phyloP scores from a whole-genome alignment of 1,284 basidiomycete species.

The Fereydounia khargensis region DNA sequence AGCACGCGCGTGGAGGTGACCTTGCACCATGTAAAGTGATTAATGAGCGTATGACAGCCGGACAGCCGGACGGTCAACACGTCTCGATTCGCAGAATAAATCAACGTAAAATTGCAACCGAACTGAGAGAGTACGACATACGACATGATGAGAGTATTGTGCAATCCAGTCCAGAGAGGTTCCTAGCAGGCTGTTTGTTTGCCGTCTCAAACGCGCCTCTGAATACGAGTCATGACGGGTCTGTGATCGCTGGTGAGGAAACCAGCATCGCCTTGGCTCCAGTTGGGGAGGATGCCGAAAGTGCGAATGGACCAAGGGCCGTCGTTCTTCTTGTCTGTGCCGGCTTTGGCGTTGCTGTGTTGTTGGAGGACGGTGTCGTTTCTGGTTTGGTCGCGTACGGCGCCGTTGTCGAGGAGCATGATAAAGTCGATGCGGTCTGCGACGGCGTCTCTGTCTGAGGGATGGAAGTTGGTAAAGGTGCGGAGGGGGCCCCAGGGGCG shows the following conservation, averaged over 20 bases:
- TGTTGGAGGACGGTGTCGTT: slow-evolving; percentile 3
- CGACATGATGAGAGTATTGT: no score
- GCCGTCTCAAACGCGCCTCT: no score
- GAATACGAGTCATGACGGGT: slow-evolving; percentile 23
- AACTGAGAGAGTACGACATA: neutral
- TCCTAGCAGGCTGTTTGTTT: no score
- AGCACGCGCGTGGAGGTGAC: no score
- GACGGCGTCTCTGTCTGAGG: slow-evolving; percentile 13
- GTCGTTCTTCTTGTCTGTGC: neutral
- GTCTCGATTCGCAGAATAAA: no score
- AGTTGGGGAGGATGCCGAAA: slow-evolving; percentile 27
- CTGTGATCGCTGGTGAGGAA: slow-evolving; percentile 37
- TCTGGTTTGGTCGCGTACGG: slow-evolving; percentile 18
- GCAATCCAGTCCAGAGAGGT: no score
- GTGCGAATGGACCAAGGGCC: slow-evolving; percentile 30
- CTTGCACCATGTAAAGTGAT: no score
- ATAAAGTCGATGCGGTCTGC: slow-evolving; percentile 39
- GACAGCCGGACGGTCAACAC: no score
- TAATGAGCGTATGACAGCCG: no score
- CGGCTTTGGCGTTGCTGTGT: neutral
- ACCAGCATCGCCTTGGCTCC: slow-evolving; percentile 40
- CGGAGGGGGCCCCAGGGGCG: slow-evolving; percentile 16
- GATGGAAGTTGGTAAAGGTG: slow-evolving; percentile 35
- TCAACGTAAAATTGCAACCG: neutral
- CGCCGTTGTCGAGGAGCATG: slow-evolving; percentile 24